A percentile compares a stretch with the other conserved stretches of the same genome.
Conservation (phyloP, 192 early-diverging fungal genomes). For the Podila verticillata region DNA sequence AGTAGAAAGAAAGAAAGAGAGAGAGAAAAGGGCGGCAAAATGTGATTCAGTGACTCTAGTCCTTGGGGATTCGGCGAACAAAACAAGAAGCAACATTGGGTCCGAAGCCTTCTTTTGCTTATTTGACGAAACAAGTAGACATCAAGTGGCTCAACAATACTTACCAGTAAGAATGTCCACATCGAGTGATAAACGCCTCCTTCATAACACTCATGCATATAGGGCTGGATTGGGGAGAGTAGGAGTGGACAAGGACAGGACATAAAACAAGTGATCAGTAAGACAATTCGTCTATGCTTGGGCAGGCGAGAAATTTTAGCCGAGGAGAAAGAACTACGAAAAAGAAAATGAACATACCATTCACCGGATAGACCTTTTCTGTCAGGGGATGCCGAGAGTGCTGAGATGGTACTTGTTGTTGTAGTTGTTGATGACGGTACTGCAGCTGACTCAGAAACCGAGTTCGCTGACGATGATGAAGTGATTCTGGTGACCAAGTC, state of each 20-base stretch:
- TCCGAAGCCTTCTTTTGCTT: background rate
- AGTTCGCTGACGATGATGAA: background rate
- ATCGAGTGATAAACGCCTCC: constrained; percentile 80
- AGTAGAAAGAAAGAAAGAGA: background rate
- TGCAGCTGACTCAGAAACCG: background rate
- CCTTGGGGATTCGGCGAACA: no score
- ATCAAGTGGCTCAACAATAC: constrained; percentile 5
- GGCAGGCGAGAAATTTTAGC: no score
- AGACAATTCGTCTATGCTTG: no score
- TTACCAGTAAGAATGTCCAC: constrained; percentile 90
- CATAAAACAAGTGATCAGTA: background rate
- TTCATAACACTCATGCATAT: constrained; percentile 79
- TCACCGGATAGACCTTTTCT: background rate
- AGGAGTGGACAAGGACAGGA: background rate
- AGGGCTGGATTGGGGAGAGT: constrained; percentile 56
- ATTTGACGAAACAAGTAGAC: background rate
- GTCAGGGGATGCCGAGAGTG: background rate
- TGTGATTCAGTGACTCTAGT: background rate
- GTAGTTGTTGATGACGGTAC: background rate
- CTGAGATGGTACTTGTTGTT: background rate
- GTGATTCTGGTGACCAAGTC: background rate
- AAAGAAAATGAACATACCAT: background rate
- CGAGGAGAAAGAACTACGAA: background rate
- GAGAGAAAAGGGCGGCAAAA: background rate
- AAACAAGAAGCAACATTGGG: no score